These are phyloP conservation scores for Astragalus glycyphyllos DNA, from an alignment of 306 rosid species.

Conservation along the genomic window DNA sequence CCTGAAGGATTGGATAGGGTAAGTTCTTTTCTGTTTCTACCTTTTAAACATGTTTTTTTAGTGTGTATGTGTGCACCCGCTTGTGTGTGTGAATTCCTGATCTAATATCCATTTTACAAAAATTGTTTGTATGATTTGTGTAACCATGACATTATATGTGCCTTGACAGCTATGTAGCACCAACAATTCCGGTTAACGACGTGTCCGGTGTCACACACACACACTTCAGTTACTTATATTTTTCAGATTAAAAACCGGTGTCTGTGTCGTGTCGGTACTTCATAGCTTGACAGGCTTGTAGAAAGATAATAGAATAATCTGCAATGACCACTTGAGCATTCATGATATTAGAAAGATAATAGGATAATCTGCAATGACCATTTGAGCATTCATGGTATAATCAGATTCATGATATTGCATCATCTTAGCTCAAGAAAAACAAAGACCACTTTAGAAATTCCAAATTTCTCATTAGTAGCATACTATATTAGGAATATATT, in stretches of 20 bases:
- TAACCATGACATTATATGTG: too few relatives aligned
- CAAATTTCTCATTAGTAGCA: constrained; percentile 2
- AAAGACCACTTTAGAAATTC: not conserved
- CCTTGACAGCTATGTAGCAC: too few relatives aligned
- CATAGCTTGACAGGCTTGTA: too few relatives aligned
- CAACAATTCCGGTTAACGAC: too few relatives aligned
- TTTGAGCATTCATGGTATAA: not conserved
- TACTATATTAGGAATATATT: not conserved
- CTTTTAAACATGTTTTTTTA: not conserved
- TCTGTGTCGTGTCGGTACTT: too few relatives aligned
- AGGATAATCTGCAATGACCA: not conserved
- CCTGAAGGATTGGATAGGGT: constrained; percentile 93
- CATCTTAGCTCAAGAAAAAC: constrained; percentile 34
- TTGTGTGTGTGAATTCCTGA: constrained; percentile 15
- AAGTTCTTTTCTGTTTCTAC: constrained; percentile 39
- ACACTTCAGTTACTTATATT: too few relatives aligned
- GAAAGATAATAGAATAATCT: not conserved
- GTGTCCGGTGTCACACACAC: too few relatives aligned
- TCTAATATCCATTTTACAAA: constrained; percentile 15
- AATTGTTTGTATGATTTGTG: too few relatives aligned
- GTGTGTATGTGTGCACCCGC: not conserved
- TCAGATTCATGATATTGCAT: constrained; percentile 13
- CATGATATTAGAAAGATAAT: not conserved
- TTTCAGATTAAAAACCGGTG: too few relatives aligned
- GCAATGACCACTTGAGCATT: not conserved